Base-by-base conservation (phyloP, 352 stramenopile species). In the Globisporangium camurandrum region DNA sequence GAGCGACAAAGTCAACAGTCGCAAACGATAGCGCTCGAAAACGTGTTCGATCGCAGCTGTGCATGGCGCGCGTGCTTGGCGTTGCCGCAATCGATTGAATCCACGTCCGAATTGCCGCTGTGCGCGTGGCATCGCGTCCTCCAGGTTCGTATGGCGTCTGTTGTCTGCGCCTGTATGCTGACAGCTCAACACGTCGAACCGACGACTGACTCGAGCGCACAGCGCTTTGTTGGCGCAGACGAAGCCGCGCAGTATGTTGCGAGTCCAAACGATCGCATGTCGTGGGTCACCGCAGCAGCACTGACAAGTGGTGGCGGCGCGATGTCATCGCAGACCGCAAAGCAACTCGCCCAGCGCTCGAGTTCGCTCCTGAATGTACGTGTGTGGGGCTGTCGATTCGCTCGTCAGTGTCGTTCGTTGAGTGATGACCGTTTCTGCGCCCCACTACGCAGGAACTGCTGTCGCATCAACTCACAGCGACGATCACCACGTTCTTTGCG, bases 321-420 rank as follows among this genome's bases (percentile, higher is more conserved):
- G 0, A 14, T 17, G 33, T 17, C 33, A 19, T 2, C 0, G 19
- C 51, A 66, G n/a, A 56, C 31, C n/a, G 51, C 39, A 23, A 66
- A 62, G 42, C 57, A 50, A 23, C 24, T 59, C 0, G 61, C 74
- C 43, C 36, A 59, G 34, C 53, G 37, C 19, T 57, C 52, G 3
- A 76, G 61, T 20, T 69, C 59, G 6, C 59, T 76, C 20, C 49
- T 76, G 40, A 52, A 76, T 40, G 67, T 73, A 55, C 20, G 50
- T 49, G n/a, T n/a, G n/a, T n/a, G n/a, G n/a, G n/a, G n/a, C n/a
- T n/a, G n/a, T n/a, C n/a, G n/a, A n/a, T n/a, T n/a, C n/a, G n/a
- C 22, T 19, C 7, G 30, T 5, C 8, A 1, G 14, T 8, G 7
- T 17, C 24, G 33, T 6, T 7, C 2, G 4, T 6, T 23, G 11